Base-by-base conservation (phyloP, 441 rosid genomes). In the Populus hybrid region DNA sequence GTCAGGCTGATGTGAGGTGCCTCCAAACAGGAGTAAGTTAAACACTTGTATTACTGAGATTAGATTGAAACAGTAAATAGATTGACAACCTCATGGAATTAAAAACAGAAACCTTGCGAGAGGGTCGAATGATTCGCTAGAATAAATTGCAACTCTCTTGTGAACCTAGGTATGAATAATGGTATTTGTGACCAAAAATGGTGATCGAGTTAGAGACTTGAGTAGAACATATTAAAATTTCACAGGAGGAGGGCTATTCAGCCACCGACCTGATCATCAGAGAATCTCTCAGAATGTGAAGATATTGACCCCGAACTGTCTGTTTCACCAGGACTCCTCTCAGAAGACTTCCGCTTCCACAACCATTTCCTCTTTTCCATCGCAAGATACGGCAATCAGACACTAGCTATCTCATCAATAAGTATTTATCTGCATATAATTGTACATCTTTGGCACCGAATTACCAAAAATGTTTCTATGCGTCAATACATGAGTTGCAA, bases 291-390 rank as follows among this genome's bases (percentile, higher is more conserved):
- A 9, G 95, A 87, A 57, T 78, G 88, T 4, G 93, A 91, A 78
- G 93, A 91, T 50, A 88, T 75, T 2, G 95, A 91, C 36, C 85
- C 93, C 0, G 91, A 89, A 77, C 93, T 89, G 77, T 89, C 97
- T 21, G 89, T 87, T 86, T 90, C 94, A 57, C 93, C 89, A 7
- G 89, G 86, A 85, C 93, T 90, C 81, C 83, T 90, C 82, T 92
- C 95, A 32, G 93, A 90, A 73, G 90, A 78, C 72, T 82, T 91
- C 84, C 84, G 87, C 89, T 89, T 90, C 93, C 95, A 89, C 76
- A 87, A 70, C 95, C 95, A 91, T 79, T 89, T 89, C 23, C 86
- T 82, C 84, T 92, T 91, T 79, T 94, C 97, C 98, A 94, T 90
- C 35, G 69, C 76, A 69, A 73, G 21, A 21, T 78, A 78, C 54